Evolutionary conservation across 2,329 filamentous ascomycete genomes (phyloP).

Genomic region (Colletotrichum abscissum): DNA sequence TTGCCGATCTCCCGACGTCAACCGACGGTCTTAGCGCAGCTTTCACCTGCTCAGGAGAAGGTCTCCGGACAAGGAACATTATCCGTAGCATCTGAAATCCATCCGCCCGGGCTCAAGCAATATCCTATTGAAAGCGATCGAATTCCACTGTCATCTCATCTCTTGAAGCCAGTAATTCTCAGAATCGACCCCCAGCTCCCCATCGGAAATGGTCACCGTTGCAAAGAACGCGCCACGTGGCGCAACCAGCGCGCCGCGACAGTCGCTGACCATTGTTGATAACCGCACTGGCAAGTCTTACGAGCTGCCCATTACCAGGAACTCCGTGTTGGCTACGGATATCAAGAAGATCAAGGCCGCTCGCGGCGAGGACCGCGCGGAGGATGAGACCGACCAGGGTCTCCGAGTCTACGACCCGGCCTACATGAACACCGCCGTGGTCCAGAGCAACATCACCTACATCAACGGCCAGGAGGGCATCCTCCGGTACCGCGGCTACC

Average conservation of each 20-base stretch:
- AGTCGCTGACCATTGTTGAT: conserved; percentile 57
- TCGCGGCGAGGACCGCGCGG: conserved; percentile 48
- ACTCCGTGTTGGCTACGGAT: conserved; percentile 61
- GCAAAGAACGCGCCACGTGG: conserved; percentile 31
- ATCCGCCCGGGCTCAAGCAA: not conserved
- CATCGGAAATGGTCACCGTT: conserved; percentile 18
- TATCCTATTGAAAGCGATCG: conserved; percentile 23
- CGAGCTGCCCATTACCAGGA: conserved; percentile 60
- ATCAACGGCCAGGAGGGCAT: conserved; percentile 64
- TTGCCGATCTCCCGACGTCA: conserved; percentile 33
- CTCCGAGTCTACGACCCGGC: conserved; percentile 63
- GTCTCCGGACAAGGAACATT: not conserved
- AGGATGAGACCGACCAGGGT: conserved; percentile 60
- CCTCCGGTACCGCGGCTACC: conserved; percentile 63
- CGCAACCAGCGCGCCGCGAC: conserved; percentile 36
- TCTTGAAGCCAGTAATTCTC: not conserved
- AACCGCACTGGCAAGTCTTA: conserved; percentile 61
- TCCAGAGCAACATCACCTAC: conserved; percentile 62
- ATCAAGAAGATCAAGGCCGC: conserved; percentile 61
- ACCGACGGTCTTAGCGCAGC: conserved; percentile 15
- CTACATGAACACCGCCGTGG: conserved; percentile 64
- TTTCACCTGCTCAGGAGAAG: conserved; percentile 26
- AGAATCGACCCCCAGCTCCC: no score
- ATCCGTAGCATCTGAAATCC: conserved; percentile 10
- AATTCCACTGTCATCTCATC: conserved; percentile 8